phyloP scores from a whole-genome alignment of 2,329 filamentous ascomycete genomes.

The Phaeosphaeria sp. region DNA sequence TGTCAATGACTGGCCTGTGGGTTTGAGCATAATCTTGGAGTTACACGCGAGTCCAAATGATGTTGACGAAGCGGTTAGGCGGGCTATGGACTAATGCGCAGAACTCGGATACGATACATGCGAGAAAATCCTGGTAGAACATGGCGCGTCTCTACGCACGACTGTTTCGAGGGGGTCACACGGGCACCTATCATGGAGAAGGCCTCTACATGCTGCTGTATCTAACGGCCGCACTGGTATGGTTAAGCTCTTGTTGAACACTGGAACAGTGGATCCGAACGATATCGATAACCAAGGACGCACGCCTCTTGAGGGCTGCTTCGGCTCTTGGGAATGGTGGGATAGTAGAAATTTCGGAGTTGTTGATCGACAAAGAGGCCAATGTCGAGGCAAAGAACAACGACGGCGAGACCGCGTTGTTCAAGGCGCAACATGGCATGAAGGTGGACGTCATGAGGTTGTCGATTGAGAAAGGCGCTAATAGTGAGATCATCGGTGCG shows the following conservation, averaged over 20 bases:
- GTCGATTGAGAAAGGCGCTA: neutral
- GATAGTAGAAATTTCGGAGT: no score
- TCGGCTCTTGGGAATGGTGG: no score
- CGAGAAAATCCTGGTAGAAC: neutral
- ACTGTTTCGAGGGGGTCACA: no score
- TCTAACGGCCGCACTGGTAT: neutral
- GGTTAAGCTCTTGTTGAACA: neutral
- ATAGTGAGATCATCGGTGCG: neutral
- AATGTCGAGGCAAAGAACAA: no score
- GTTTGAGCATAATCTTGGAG: no score
- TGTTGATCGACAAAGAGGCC: no score
- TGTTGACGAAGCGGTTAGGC: neutral
- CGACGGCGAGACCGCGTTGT: no score
- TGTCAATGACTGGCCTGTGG: no score
- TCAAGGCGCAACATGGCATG: neutral
- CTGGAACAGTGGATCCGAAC: neutral
- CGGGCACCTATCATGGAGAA: no score
- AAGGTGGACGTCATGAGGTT: neutral
- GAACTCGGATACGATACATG: neutral
- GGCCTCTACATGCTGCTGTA: neutral
- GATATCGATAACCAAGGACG: no score
- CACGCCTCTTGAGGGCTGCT: no score
- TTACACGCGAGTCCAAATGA: neutral
- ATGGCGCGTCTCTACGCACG: neutral
- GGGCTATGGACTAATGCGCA: neutral